A percentile compares a stretch with the other conserved stretches of the same genome.
Evolutionary conservation across 225 moss, liverwort and hornwort species (phyloP).

Genomic region (Polytrichum formosum): DNA sequence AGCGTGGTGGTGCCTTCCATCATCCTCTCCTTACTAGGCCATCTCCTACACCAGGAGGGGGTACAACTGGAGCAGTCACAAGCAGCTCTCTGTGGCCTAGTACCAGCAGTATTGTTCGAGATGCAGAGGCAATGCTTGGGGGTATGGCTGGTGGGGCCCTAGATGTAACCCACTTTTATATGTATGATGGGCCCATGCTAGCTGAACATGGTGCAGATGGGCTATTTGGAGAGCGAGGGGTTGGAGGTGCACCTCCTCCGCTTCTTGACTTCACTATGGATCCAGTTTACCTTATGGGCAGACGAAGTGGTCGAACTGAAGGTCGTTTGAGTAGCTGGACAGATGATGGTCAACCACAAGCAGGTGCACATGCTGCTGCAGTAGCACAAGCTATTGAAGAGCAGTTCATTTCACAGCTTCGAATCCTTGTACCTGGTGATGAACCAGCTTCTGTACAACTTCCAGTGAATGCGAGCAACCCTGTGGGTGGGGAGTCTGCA

Average conservation of each 20-base stretch:
- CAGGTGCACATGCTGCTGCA: slow-evolving; percentile 91
- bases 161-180: slow-evolving; percentile 95
- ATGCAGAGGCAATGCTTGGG: slow-evolving; percentile 85
- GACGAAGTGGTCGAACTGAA: slow-evolving; percentile 77
- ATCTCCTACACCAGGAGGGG: slow-evolving; percentile 57
- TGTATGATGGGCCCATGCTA: slow-evolving; percentile 86
- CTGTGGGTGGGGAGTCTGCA: slow-evolving; percentile 41
- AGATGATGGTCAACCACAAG: slow-evolving; percentile 96
- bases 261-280: slow-evolving; percentile 95
- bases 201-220: slow-evolving; percentile 74
- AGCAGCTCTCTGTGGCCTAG: slow-evolving; percentile 75
- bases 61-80: slow-evolving; percentile 57
- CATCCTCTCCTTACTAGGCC: slow-evolving; percentile 93
- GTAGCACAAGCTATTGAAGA: slow-evolving; percentile 95
- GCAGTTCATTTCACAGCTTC: slow-evolving; percentile 83
- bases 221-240: slow-evolving; percentile 79
- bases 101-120: slow-evolving; percentile 77
- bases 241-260: slow-evolving; percentile 76
- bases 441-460: slow-evolving; percentile 37
- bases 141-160: slow-evolving; percentile 58
- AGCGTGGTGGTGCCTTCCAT: slow-evolving; percentile 81
- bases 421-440: slow-evolving; percentile 56
- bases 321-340: slow-evolving; percentile 96
- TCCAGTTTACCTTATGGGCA: slow-evolving; percentile 84
- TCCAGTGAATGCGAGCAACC: slow-evolving; percentile 14